phyloP scores from a whole-genome alignment of 2,329 filamentous ascomycete genomes.

The Colletotrichum paranaense region DNA sequence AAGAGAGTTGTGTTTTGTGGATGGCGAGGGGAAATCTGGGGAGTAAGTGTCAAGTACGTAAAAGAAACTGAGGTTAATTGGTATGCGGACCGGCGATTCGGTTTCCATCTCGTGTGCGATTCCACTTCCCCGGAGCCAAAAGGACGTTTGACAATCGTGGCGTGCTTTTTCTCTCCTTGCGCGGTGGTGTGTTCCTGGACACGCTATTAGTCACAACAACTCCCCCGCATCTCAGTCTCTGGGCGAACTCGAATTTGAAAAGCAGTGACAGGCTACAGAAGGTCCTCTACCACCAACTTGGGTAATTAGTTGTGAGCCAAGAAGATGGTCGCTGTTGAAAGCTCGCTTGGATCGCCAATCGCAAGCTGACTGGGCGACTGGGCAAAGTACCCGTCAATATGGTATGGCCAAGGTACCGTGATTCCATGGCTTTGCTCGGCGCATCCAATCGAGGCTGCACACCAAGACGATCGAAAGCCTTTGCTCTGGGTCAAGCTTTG shows the following conservation, averaged over 20 bases:
- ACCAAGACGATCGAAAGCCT: conserved; percentile 12
- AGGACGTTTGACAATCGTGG: neutral
- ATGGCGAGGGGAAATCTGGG: conserved; percentile 29
- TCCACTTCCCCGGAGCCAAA: conserved; percentile 19
- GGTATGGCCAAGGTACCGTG: conserved; percentile 27
- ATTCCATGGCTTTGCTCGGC: conserved; percentile 24
- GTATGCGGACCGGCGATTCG: neutral
- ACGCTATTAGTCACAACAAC: conserved; percentile 16
- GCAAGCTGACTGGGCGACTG: conserved; percentile 3
- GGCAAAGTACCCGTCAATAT: conserved; percentile 5
- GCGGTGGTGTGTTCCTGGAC: neutral
- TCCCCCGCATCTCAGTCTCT: conserved; percentile 14
- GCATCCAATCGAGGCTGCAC: conserved; percentile 8
- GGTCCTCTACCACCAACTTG: neutral
- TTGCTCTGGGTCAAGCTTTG: conserved; percentile 31
- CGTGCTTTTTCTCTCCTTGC: neutral
- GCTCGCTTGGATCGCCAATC: conserved; percentile 30
- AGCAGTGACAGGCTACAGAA: conserved; percentile 4
- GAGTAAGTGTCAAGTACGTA: conserved; percentile 26
- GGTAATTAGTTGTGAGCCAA: neutral
- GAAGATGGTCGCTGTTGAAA: neutral
- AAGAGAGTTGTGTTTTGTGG: conserved; percentile 31
- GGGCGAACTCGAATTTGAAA: neutral
- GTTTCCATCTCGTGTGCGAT: conserved; percentile 6
- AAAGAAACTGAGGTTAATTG: conserved; percentile 14